phyloP scores from a whole-genome alignment of 2,329 filamentous ascomycete species.

The Phialemoniopsis sp. region DNA sequence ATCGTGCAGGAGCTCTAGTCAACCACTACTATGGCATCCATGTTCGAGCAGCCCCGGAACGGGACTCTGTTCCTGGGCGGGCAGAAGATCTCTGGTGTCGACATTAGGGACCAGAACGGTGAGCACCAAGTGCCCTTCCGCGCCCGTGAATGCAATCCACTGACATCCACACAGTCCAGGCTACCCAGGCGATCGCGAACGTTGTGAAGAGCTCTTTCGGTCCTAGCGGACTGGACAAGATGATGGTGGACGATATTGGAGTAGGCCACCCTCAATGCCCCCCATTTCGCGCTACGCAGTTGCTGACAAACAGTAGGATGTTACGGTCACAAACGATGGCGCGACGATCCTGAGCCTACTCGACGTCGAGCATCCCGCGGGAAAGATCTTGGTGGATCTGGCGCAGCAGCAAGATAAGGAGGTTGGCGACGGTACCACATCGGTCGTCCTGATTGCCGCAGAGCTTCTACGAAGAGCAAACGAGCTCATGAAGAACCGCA shows the following conservation, averaged over 20 bases:
- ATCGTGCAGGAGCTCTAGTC: neutral
- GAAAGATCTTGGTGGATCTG: conserved; percentile 96
- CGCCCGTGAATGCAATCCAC: conserved; percentile 5
- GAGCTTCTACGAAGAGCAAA: conserved; percentile 92
- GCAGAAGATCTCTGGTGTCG: conserved; percentile 92
- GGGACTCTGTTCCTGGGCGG: conserved; percentile 96
- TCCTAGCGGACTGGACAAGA: conserved; percentile 95
- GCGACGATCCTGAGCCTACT: conserved; percentile 93
- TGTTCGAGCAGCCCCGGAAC: conserved; percentile 93
- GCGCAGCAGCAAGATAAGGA: conserved; percentile 99
- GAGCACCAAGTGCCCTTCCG: conserved; percentile 12
- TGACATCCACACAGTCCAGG: conserved; percentile 59
- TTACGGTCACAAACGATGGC: conserved; percentile 98
- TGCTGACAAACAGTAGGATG: conserved; percentile 56
- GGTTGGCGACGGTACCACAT: conserved; percentile 96
- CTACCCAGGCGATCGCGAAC: conserved; percentile 96
- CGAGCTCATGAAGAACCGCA: conserved; percentile 99
- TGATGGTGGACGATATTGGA: conserved; percentile 99
- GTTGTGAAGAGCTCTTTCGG: conserved; percentile 99
- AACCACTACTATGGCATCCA: conserved; percentile 68
- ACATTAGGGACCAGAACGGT: conserved; percentile 97
- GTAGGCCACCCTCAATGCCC: conserved; percentile 41
- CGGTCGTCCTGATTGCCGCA: conserved; percentile 93
- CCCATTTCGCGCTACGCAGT: conserved; percentile 5
- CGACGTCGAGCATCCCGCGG: conserved; percentile 95